Percentiles rank a stretch among this genome's conserved stretches.
Conservation (phyloP, 495 filamentous ascomycete genomes). For the Parachaetomium inaequale region DNA sequence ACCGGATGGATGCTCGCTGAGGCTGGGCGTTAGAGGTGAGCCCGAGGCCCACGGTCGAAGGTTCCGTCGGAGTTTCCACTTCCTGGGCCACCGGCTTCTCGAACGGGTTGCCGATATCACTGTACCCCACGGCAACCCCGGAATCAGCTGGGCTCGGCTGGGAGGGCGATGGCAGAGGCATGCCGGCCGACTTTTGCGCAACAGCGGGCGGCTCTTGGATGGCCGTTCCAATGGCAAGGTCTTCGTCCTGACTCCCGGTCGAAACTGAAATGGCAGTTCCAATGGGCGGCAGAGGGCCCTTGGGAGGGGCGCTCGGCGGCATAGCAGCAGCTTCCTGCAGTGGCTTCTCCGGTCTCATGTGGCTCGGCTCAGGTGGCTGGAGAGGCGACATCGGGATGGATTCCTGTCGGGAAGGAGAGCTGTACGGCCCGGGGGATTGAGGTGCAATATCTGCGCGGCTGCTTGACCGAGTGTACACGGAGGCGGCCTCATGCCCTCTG, state of each 20-base stretch:
- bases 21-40: constrained; percentile 20
- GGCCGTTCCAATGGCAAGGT: constrained; percentile 21
- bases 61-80: constrained; percentile 16
- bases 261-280: constrained; percentile 4
- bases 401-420: constrained; percentile 30
- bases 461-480: constrained; percentile 56
- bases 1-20: constrained; percentile 22
- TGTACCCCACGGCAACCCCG: constrained; percentile 26
- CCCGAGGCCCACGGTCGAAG: constrained; percentile 22
- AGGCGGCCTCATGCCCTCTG: constrained; percentile 55
- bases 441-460: constrained; percentile 20
- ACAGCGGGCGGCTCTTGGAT: constrained; percentile 39
- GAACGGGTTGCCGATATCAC: constrained; percentile 17
- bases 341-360: constrained; percentile 18
- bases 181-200: constrained; percentile 27
- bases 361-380: constrained; percentile 23
- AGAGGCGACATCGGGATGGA: constrained; percentile 27
- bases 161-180: constrained; percentile 23
- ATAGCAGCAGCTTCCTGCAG: constrained; percentile 5
- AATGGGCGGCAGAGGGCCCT: constrained; percentile 16
- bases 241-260: constrained; percentile 24
- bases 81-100: constrained; percentile 23
- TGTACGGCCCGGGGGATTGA: constrained; percentile 14
- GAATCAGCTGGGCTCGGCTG: constrained; percentile 29
- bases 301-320: constrained; percentile 10